Percentiles rank a stretch among this genome's conserved stretches.
Conservation (phyloP, 1,139 yeast species). For the Casaregolazyma lundiana region DNA sequence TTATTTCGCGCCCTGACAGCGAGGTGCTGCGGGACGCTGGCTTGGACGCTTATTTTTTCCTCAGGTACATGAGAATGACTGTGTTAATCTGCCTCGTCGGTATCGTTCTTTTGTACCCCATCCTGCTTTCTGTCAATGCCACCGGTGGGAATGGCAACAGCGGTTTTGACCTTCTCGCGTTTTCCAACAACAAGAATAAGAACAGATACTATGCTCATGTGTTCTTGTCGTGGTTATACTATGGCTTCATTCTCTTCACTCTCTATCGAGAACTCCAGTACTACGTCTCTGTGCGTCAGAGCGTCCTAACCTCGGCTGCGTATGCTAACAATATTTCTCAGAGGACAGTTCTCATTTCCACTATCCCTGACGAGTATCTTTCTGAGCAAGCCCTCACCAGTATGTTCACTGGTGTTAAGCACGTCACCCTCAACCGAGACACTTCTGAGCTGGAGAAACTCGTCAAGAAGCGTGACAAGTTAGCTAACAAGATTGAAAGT, state of each 20-base stretch:
- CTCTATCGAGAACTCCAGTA: constrained; percentile 79
- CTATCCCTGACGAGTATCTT: constrained; percentile 66
- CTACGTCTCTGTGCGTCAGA: constrained; percentile 75
- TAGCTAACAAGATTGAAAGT: constrained; percentile 62
- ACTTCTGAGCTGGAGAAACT: constrained; percentile 53
- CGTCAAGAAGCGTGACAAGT: constrained; percentile 56
- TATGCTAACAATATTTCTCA: constrained; percentile 71
- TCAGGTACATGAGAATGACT: constrained; percentile 68
- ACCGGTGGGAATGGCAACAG: too few relatives aligned
- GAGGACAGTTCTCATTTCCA: constrained; percentile 73
- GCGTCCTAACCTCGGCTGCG: constrained; percentile 73
- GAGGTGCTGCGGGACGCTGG: constrained; percentile 77
- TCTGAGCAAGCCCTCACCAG: constrained; percentile 55
- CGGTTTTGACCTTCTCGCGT: constrained; percentile 77
- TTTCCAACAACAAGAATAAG: constrained; percentile 62
- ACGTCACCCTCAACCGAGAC: constrained; percentile 72
- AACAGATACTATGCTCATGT: constrained; percentile 82
- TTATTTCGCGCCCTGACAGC: constrained; percentile 50
- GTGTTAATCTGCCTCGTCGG: constrained; percentile 58
- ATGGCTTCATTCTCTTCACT: constrained; percentile 62
- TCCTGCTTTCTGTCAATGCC: constrained; percentile 82
- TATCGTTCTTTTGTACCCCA: constrained; percentile 64
- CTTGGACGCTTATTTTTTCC: constrained; percentile 81
- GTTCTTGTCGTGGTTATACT: constrained; percentile 72
- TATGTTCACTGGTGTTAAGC: constrained; percentile 64